These are phyloP conservation scores for Beta vulgaris DNA, from an alignment of 148 eudicot species.

Conservation along the genomic window DNA sequence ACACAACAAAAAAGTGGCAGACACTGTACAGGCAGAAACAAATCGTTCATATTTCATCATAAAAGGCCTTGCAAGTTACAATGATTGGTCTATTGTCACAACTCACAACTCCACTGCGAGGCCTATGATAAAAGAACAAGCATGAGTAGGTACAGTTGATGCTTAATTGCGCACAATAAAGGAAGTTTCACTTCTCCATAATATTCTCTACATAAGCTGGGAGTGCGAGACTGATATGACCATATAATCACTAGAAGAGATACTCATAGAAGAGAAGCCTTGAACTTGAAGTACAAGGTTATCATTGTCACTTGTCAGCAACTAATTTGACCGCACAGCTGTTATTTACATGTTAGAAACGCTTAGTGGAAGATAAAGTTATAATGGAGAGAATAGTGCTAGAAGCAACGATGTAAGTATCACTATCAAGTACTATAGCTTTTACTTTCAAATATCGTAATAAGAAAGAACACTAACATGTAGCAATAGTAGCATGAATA, in stretches of 20 bases:
- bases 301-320: background rate
- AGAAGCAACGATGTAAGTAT: background rate
- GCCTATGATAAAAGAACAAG: too few relatives aligned
- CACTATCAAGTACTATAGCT: too few relatives aligned
- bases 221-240: background rate
- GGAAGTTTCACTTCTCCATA: background rate
- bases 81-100: too few relatives aligned
- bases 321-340: background rate
- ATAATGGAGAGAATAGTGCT: background rate
- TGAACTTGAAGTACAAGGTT: background rate
- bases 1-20: background rate
- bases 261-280: background rate
- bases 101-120: too few relatives aligned
- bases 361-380: background rate
- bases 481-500: too few relatives aligned
- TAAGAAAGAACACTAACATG: too few relatives aligned
- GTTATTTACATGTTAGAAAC: background rate
- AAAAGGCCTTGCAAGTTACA: background rate
- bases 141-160: too few relatives aligned
- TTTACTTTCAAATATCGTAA: too few relatives aligned
- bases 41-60: background rate
- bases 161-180: background rate
- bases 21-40: background rate
- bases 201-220: background rate
- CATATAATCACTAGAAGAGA: background rate